A percentile compares a stretch with the other conserved stretches of the same genome.
Conservation (phyloP, 306 rosid genomes). For the barrel medic (Medicago truncatula) region MtrunA17r5.0-ANR NC_053048.1:35357001-35357500, state of each 20-base stretch:
- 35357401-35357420: constrained; percentile 76
- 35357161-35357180: not conserved
- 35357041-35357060: too few species aligned
- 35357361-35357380: constrained; percentile 21
- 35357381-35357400: constrained; percentile 39
- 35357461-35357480: constrained; percentile 64
- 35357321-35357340: not conserved
- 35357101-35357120: too few species aligned
- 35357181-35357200: not conserved
- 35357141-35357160: too few species aligned
- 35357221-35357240: too few species aligned
- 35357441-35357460: constrained; percentile 68
- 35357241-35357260: too few species aligned
- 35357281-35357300: not conserved
- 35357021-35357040: too few species aligned
- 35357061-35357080: too few species aligned
- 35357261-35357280: too few species aligned
- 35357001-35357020: too few species aligned
- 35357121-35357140: too few species aligned
- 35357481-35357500: constrained; percentile 60
- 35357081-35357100: too few species aligned
- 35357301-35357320: not conserved
- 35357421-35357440: constrained; percentile 66
- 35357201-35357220: not conserved
- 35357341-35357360: not conserved